Evolutionary conservation across 768 basidiomycete genomes (phyloP).

Genomic region (Tylopilus plumbeoviolaceoides): DNA sequence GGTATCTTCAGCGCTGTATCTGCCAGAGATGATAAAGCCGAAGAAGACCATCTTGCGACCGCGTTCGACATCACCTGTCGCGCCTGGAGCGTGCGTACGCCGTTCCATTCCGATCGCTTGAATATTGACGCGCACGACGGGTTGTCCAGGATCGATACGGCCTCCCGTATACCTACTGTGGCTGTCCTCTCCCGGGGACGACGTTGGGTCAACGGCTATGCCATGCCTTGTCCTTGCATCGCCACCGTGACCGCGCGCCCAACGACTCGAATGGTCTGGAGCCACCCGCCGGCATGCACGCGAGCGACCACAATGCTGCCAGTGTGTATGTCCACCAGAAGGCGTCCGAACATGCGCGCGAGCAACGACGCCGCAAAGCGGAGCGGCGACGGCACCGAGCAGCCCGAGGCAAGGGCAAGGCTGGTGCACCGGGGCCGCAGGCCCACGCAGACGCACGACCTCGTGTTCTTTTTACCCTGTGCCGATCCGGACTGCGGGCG

Average conservation of each 20-base stretch:
- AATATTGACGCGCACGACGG: no score
- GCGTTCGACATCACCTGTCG: no score
- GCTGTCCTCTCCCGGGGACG: no score
- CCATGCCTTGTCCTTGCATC: neutral
- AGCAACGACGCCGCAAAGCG: conserved; percentile 5
- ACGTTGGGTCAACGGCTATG: no score
- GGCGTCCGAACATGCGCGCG: conserved; percentile 5
- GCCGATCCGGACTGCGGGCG: neutral
- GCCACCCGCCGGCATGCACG: conserved; percentile 39
- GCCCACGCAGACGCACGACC: neutral
- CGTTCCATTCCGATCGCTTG: no score
- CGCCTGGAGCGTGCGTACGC: no score
- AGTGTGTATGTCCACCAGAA: conserved; percentile 32
- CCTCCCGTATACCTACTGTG: no score
- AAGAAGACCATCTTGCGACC: no score
- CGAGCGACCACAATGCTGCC: conserved; percentile 52
- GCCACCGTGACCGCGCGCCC: neutral
- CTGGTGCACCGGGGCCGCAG: neutral
- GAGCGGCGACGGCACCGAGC: conserved; percentile 8
- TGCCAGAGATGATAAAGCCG: no score
- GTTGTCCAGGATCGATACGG: no score
- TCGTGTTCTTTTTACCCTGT: conserved; percentile 13
- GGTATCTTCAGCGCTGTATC: no score
- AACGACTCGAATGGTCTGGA: neutral
- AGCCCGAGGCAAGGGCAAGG: neutral